Base-by-base conservation (phyloP, 164 flowering plant species). In the Akebia trifoliata region DNA sequence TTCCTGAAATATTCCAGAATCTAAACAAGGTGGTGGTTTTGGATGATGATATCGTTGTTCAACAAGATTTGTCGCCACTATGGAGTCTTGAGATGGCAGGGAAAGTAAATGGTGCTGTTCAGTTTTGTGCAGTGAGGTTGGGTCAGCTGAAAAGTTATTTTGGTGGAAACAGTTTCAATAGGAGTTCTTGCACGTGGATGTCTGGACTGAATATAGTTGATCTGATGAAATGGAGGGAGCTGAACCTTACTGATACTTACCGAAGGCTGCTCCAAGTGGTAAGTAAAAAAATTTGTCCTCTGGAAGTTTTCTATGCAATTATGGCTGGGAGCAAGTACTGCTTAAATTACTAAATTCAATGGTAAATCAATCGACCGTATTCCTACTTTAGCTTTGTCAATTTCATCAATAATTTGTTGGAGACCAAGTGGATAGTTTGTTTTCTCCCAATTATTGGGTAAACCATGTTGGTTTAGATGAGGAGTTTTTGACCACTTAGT, bases 131-230 rank as follows among this genome's bases (percentile, higher is more conserved):
- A 1, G 74, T 86, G 68, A 81, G 67, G 67, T 60, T 93, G 59
- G 78, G 77, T 64, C 83, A 75, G 70, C 74, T 93, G 57, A 76
- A 62, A 64, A 66, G 64, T 53, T 79, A 73, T 60, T 60, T 87
- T 66, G 75, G 76, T 34, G 72, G 58, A 17, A 59, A 59, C 9
- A 62, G 38, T 47, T 61, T 66, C 39, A 56, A 76, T 40, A 50
- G 54, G 43, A 71, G 65, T 56, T 76, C 90, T 28, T 93, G 97
- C 79, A 73, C 78, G 49, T 93, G 99, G 99, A 83, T 85, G 84
- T 80, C 97, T 63, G 99, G 99, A 65, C 59, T 93, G 70, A 93
- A 87, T 73, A 46, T 93, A 29, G 62, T 93, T 65, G 95, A 93
- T 69, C 81, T 93, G 60, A 81, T 40, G 24, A 73, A 63, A 54